Evolutionary conservation across 805 yeast genomes (phyloP), one percentile per base, ranked within the genome.

Genomic region (Kodamaea sagamina): DNA sequence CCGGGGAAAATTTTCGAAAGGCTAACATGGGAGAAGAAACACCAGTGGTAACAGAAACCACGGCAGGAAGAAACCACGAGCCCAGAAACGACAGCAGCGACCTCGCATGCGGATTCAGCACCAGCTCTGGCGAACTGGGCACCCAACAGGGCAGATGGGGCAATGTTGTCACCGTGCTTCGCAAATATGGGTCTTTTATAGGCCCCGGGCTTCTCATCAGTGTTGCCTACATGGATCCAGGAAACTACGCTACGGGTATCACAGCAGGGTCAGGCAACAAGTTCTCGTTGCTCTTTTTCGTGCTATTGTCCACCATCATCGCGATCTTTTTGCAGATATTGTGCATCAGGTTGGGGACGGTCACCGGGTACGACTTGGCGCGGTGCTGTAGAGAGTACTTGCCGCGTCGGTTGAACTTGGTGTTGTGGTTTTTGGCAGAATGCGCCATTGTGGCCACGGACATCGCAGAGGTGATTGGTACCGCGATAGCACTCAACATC

Each of bases 191-290:
- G 46, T 52, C 57, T 21, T 72, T 69, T 45, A 49, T 73, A 5
- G 79, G 79, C 4, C 79, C 79, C 1, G 78, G 79, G 0, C 46
- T 74, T 4, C 68, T 74, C 67, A 68, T 74, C 8, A 58, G 72
- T 17, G 79, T 74, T 28, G 77, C 78, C 2, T 74, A 74, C 50
- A 73, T 74, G 74, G 79, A 74, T 50, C 79, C 79, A 9, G 79
- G 79, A 54, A 74, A 74, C 49, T 72, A 74, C 48, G 72, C 78
- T 19, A 73, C 79, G 1, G 75, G 74, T 44, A 59, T 71, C 32
- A 60, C 71, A 8, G 78, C 77, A 3, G 79, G 79, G 46, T 72
- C 79, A 1, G 52, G 66, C 19, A 72, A 74, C 48, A 52, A 57
- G 46, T 74, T 57, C 51, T 63, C 77, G 8, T 59, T 74, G 31